Conservation (phyloP, 192 early-diverging fungal genomes). For the Pilaira anomala region DNA sequence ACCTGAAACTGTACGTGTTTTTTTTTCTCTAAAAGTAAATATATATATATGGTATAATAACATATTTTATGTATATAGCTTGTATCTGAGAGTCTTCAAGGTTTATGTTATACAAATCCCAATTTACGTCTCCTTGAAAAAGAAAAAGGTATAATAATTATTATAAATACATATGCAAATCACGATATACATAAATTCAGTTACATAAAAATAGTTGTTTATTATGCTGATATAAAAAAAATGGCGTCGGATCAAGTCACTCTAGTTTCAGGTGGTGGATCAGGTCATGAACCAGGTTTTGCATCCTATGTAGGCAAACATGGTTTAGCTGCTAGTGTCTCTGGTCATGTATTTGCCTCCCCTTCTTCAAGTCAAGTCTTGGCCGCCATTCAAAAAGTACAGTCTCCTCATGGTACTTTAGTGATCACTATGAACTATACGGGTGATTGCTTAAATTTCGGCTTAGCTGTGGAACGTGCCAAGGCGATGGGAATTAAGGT, state of each 20-base stretch:
- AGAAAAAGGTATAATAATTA: constrained; percentile 45
- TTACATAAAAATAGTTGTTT: constrained; percentile 49
- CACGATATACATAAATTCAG: too few species aligned
- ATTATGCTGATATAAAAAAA: constrained; percentile 46
- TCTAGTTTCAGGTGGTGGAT: constrained; percentile 77
- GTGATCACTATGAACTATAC: constrained; percentile 90
- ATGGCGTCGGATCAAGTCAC: constrained; percentile 64
- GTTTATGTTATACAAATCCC: constrained; percentile 57
- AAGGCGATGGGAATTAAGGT: constrained; percentile 71
- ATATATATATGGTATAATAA: neutral
- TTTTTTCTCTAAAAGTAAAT: neutral
- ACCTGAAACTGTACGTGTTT: constrained; percentile 3
- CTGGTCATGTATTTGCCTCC: constrained; percentile 84
- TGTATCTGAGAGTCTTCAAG: constrained; percentile 59
- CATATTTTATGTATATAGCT: constrained; percentile 29
- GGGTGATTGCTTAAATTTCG: constrained; percentile 77
- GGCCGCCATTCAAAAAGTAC: constrained; percentile 62
- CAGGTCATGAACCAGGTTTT: constrained; percentile 84
- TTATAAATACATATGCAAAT: neutral
- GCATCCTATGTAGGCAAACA: constrained; percentile 68
- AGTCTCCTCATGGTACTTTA: constrained; percentile 65
- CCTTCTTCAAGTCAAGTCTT: constrained; percentile 76
- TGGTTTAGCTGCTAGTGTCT: constrained; percentile 73
- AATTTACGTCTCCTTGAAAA: constrained; percentile 53
- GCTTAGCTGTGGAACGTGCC: constrained; percentile 72